These are phyloP conservation scores for Phytophthora citrophthora DNA, from an alignment of 352 stramenopile genomes.

Conservation along the genomic window DNA sequence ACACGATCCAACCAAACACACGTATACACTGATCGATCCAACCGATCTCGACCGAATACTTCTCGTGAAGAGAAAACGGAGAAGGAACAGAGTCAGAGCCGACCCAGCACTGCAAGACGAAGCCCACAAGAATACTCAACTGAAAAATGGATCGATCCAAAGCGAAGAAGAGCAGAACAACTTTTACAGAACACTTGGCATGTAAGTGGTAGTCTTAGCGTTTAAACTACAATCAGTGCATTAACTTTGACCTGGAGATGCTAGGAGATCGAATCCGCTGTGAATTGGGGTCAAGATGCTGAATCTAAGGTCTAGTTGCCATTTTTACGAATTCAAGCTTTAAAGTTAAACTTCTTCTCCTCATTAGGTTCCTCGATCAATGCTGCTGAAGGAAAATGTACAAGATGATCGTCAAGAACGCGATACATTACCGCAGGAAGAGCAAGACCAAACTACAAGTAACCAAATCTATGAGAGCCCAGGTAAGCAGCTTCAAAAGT, in stretches of 20 bases:
- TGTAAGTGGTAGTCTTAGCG: slow-evolving; percentile 14
- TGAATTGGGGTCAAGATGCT: slow-evolving; percentile 17
- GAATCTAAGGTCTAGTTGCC: background rate
- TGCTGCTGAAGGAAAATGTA: slow-evolving; percentile 5
- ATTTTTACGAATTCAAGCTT: too few relatives aligned
- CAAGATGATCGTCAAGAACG: slow-evolving; percentile 9
- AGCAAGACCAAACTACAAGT: background rate
- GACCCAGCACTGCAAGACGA: slow-evolving; percentile 25
- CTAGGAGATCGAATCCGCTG: slow-evolving; percentile 35
- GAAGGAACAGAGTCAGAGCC: background rate
- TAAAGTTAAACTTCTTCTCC: too few relatives aligned
- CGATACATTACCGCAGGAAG: background rate
- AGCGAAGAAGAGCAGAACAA: slow-evolving; percentile 39
- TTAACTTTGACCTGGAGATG: background rate
- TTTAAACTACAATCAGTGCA: background rate
- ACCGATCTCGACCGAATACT: slow-evolving; percentile 12
- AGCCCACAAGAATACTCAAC: slow-evolving; percentile 6
- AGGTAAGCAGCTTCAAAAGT: slow-evolving; percentile 12
- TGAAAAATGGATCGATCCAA: slow-evolving; percentile 42
- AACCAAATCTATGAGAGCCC: slow-evolving; percentile 15
- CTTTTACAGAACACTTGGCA: slow-evolving; percentile 45
- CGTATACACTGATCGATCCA: background rate
- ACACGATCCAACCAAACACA: slow-evolving; percentile 13
- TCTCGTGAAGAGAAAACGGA: slow-evolving; percentile 12
- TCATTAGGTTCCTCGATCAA: slow-evolving; percentile 19